Evolutionary conservation across 73 alveolate species (phyloP), one percentile per base, ranked within the genome.

Genomic region (Durusdinium trenchii): DNA sequence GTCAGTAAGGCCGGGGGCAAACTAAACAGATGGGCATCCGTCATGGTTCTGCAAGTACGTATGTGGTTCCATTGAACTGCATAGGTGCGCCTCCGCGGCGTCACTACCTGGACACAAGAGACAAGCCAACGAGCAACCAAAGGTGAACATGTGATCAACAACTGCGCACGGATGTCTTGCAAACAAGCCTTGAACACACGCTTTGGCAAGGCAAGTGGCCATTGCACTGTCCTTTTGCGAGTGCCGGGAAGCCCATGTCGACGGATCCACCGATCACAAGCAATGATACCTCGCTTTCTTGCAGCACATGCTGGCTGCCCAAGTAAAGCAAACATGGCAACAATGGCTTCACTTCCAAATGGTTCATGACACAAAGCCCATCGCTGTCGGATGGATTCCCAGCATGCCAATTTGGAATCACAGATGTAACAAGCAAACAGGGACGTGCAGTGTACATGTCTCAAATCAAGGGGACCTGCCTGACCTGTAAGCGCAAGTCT

Each of bases 331-430:
- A 1, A 48, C 54, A 84, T 7, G 76, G 94, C 94, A 28, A 84
- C 94, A 0, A 84, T 45, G 50, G 94, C 94, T 50, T 84, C 94
- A 40, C 94, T 3, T 3, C 94, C 94, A 2, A 76, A 52, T 1
- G 12, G 48, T 5, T 47, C 94, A 48, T 0, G 4, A 40, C 20
- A 28, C 20, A 73, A 32, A 52, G 23, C 51, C 85, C 85, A 73
- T 5, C 85, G 85, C 30, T 73, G 85, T 23, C 85, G 20, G n/a
- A 73, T 73, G 48, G 94, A 84, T n/a, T 84, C 76, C 94, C 94
- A 84, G 51, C 94, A 84, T 1, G 47, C 60, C 3, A 4, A 0
- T 30, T 4, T 20, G 2, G 69, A 3, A 1, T n/a, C 54, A 50
- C 94, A 84, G 30, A 84, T 51, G 4, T 84, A 84, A 23, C 81